Percentiles rank a stretch among this genome's conserved stretches.
Evolutionary conservation across 192 early-diverging fungal species (phyloP).

Genomic region (Dissophora globulifera): DNA sequence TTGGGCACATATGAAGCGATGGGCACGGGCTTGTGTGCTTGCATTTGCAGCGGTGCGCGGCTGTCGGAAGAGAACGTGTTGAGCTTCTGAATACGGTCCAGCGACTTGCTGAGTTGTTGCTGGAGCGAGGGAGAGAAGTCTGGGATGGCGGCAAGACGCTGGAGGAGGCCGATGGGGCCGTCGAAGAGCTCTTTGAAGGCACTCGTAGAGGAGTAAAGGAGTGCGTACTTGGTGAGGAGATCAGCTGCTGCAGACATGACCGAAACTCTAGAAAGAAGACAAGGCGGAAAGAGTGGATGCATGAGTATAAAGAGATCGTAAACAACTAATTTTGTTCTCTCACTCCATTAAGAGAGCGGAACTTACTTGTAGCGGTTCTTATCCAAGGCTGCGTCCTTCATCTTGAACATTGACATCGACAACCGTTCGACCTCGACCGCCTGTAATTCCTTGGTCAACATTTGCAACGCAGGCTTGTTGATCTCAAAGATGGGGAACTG

Average conservation of each 20-base stretch:
- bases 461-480: constrained; percentile 34
- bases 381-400: constrained; percentile 40
- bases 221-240: constrained; percentile 58
- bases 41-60: constrained; percentile 82
- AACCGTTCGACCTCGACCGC: constrained; percentile 29
- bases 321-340: no score
- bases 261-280: constrained; percentile 36
- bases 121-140: constrained; percentile 32
- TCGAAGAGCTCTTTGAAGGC: constrained; percentile 76
- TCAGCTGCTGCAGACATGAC: constrained; percentile 52
- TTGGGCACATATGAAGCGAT: constrained; percentile 90
- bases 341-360: no score
- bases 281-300: not conserved
- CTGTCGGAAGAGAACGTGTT: constrained; percentile 59
- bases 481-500: constrained; percentile 57
- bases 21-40: constrained; percentile 86
- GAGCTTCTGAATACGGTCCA: constrained; percentile 60
- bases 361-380: constrained; percentile 49
- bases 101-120: constrained; percentile 40
- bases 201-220: constrained; percentile 66
- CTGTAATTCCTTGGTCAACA: constrained; percentile 40
- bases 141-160: constrained; percentile 12
- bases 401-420: constrained; percentile 46
- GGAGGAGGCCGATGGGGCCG: constrained; percentile 42
- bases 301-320: no score